A percentile compares a stretch with the other conserved stretches of the same genome.
phyloP scores from a whole-genome alignment of 2,329 filamentous ascomycete genomes.

The Botrytis porri region DNA sequence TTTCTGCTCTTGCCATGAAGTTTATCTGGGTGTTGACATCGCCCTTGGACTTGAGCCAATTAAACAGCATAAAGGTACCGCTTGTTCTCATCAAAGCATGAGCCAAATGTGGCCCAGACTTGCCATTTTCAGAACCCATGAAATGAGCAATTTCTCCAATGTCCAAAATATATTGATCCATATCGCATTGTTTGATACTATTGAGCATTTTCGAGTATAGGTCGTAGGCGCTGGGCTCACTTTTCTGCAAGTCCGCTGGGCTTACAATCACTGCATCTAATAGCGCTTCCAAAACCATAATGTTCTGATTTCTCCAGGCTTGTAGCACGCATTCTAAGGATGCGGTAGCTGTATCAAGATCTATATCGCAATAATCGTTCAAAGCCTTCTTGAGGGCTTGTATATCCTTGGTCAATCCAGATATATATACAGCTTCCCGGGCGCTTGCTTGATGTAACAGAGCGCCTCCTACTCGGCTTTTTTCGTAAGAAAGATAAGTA shows the following conservation, averaged over 20 bases:
- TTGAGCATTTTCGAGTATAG: conserved; percentile 7
- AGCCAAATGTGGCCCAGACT: conserved; percentile 40
- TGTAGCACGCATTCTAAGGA: conserved; percentile 23
- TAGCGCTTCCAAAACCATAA: not conserved
- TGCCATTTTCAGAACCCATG: not conserved
- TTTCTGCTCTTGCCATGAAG: conserved; percentile 46
- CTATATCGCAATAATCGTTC: not conserved
- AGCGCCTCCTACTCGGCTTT: not conserved
- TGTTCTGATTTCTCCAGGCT: conserved; percentile 18
- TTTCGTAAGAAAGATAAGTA: not conserved
- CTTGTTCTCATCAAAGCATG: conserved; percentile 50
- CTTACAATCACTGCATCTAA: not conserved
- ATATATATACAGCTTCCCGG: conserved; percentile 21
- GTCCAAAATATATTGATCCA: conserved; percentile 13
- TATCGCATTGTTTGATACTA: conserved; percentile 10
- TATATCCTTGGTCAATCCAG: conserved; percentile 17
- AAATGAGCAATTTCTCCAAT: conserved; percentile 9
- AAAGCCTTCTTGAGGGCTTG: conserved; percentile 14
- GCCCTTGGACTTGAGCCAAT: conserved; percentile 6
- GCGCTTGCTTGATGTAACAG: conserved; percentile 20
- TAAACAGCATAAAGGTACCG: conserved; percentile 36
- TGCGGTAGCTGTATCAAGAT: conserved; percentile 19
- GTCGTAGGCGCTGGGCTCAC: not conserved
- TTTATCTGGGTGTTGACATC: conserved; percentile 27
- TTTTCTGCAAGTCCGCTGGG: not conserved